Evolutionary conservation across 345 rosid species (phyloP), one percentile per base, ranked within the genome.

Genomic region (Euphorbia lathyris): DNA sequence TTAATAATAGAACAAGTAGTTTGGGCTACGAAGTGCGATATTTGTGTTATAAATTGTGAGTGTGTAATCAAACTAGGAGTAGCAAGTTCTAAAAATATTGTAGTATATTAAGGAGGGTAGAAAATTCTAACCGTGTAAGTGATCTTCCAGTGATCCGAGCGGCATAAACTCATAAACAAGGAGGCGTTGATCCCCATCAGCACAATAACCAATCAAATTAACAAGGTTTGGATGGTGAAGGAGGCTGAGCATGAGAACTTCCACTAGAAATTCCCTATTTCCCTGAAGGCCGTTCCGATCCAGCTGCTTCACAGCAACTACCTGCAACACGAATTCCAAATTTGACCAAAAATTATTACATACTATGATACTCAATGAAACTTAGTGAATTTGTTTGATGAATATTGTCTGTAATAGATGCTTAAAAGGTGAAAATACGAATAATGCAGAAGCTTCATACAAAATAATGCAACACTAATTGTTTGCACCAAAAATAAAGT

Each of bases 141-240:
- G 97, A 85, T 95, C 97, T 73, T 95, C 99, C 85, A 94, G 60
- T 8, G 97, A 94, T 43, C 99, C 97, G 63, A 92, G 79, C 9
- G 97, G 92, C 99, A 94, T 92, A 69, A 85, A 94, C 81, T 94
- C 98, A 8, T 94, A 94, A 48, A 94, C 97, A 77, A 94, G 97
- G 67, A 94, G 93, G 70, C 97, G 89, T 51, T 94, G 99, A 69
- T 94, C 99, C 57, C 97, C 97, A 82, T 94, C 97, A 36, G 97
- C 99, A 65, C 99, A 92, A 81, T 94, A 94, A 63, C 99, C 99
- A 66, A 92, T 92, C 87, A 94, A 79, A 75, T 92, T 94, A 60
- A 92, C 97, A 50, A 94, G 99, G 74, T 94, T 92, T 60, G 89
- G 70, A 67, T 94, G 99, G 90, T 94, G 97, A 58, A 94, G 82